Base-by-base conservation (phyloP, 2,329 filamentous ascomycete species). In the Trichoderma atroviride region DNA sequence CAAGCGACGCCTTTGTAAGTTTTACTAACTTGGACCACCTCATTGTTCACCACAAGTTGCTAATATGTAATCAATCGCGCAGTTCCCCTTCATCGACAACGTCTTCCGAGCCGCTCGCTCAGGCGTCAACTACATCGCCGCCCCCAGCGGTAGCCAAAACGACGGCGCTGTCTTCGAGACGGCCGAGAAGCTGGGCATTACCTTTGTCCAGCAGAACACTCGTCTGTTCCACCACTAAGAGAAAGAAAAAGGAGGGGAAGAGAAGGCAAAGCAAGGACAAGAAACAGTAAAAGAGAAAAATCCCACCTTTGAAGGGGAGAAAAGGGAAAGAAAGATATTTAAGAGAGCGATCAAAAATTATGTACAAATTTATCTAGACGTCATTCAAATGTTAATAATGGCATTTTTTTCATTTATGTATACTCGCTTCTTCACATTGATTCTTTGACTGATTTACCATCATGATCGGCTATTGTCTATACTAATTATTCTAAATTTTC, bases 1-100 rank as follows among this genome's bases (percentile, higher is more conserved):
- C 93, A 65, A 97, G 93, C 73, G 96, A 99, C 81, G 96, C 96
- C 73, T 99, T 99, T 82, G 92, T 95, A 87, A 85, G 92, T 88
- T 16, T 22, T 40, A n/a, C n/a, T n/a, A n/a, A n/a, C 14, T 16
- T 27, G 31, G 22, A 13, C 22, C 31, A 33, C 31, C 47, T 52
- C 9, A 29, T 10, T 56, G 14, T 33, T 1, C 6, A 3, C 24
- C n/a, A 50, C 27, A 33, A 33, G 31, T 40, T 10, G 11, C 35
- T 61, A 43, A 60, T 19, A 4, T 13, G 53, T 16, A 11, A 43
- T 24, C 1, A 31, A 31, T 50, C 47, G 24, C 24, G 7, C 70
- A 93, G 92, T 99, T 99, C 89, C 96, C 96, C 74, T 99, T 99
- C 83, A 93, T 93, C 77, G 96, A 99, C 85, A 99, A 99, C 77